These are phyloP conservation scores for Terana coerulea DNA, from an alignment of 768 basidiomycete genomes.

Conservation along the genomic window DNA sequence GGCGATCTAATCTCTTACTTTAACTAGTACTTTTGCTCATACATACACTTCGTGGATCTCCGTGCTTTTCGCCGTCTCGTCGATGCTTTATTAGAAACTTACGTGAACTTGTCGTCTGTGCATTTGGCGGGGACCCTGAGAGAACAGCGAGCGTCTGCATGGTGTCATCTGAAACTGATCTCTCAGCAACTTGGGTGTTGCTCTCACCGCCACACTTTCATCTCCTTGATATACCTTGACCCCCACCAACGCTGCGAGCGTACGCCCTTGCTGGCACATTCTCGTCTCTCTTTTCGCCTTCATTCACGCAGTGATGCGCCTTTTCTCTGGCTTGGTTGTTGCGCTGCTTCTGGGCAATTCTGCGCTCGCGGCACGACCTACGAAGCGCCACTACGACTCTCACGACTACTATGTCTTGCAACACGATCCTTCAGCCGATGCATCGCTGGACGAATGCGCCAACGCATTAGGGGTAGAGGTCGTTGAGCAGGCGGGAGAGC, in stretches of 20 bases:
- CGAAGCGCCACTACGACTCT: constrained; percentile 51
- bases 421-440: constrained; percentile 48
- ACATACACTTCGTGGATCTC: not conserved
- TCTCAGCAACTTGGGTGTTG: constrained; percentile 3
- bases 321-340: constrained; percentile 23
- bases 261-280: not conserved
- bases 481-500: constrained; percentile 84
- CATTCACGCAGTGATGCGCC: constrained; percentile 11
- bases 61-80: not conserved
- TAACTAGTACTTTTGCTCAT: not conserved
- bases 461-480: constrained; percentile 70
- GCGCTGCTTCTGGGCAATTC: constrained; percentile 26
- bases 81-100: not conserved
- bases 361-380: constrained; percentile 34
- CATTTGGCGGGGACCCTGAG: not conserved
- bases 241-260: not conserved
- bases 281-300: constrained; percentile 4
- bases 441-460: constrained; percentile 59
- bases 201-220: constrained; percentile 6
- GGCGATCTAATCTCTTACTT: constrained; percentile 18
- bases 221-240: constrained; percentile 3
- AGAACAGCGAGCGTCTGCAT: not conserved
- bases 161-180: constrained; percentile 12
- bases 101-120: not conserved
- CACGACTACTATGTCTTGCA: constrained; percentile 85